These are phyloP conservation scores for Ogataea pini DNA, from an alignment of 805 yeast genomes.

Conservation along the genomic window DNA sequence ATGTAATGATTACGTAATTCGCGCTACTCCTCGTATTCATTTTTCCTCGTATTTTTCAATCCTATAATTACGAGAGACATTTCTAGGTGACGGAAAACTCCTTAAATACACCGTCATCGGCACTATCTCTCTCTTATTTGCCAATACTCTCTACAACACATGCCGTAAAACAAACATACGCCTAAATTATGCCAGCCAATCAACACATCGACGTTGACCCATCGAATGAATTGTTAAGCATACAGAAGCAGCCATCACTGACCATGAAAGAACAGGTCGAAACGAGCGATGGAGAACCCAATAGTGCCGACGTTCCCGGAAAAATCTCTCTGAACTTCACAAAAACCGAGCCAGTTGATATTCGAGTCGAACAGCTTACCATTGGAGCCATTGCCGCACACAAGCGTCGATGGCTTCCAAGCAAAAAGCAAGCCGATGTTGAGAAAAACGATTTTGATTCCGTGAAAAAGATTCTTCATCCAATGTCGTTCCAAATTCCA, in stretches of 20 bases:
- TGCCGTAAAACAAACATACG: no score
- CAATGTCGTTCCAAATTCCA: conserved; percentile 60
- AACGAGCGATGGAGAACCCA: not conserved
- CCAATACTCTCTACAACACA: no score
- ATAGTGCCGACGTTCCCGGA: not conserved
- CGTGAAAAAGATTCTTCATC: conserved; percentile 43
- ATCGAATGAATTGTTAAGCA: no score
- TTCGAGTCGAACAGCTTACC: conserved; percentile 29
- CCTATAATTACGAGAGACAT: no score
- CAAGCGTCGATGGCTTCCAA: not conserved
- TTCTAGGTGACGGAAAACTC: no score
- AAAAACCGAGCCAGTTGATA: conserved; percentile 27
- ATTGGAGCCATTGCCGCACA: conserved; percentile 19
- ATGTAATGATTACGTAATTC: no score
- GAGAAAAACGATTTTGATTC: conserved; percentile 23
- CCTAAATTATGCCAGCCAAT: no score
- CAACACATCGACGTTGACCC: no score
- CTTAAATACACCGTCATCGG: no score
- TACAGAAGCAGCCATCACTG: no score
- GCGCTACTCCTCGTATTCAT: no score
- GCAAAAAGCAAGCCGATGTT: conserved; percentile 17
- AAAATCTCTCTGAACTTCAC: conserved; percentile 26
- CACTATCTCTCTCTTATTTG: no score
- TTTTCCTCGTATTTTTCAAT: not conserved
- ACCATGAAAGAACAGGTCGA: not conserved